These are phyloP conservation scores for Noccaea bulbosa DNA, from an alignment of 345 rosid species.

Conservation along the genomic window DNA sequence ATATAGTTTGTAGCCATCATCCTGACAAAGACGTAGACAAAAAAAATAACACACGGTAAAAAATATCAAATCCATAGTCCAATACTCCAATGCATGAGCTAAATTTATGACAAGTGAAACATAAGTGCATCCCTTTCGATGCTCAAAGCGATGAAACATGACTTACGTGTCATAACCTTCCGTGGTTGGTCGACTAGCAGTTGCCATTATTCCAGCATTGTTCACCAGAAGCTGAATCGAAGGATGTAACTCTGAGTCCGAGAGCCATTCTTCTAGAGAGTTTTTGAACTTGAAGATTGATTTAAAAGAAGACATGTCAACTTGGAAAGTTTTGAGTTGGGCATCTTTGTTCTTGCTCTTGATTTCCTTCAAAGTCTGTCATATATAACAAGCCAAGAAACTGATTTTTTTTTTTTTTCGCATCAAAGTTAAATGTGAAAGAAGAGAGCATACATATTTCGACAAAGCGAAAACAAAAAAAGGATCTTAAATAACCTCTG, in stretches of 20 bases:
- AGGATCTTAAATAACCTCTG: slow-evolving; percentile 48
- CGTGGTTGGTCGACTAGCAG: slow-evolving; percentile 54
- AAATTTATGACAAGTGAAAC: neutral
- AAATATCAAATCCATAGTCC: neutral
- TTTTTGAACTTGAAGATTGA: slow-evolving; percentile 66
- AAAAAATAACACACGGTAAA: neutral
- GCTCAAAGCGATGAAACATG: slow-evolving; percentile 26
- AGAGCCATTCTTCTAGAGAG: slow-evolving; percentile 76
- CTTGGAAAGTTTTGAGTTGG: slow-evolving; percentile 62
- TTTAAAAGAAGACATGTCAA: slow-evolving; percentile 64
- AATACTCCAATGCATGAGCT: neutral
- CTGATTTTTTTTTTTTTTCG: neutral
- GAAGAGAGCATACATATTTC: neutral
- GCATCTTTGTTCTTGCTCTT: slow-evolving; percentile 54
- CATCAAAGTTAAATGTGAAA: neutral
- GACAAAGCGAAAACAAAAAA: neutral
- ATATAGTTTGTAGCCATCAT: slow-evolving; percentile 83
- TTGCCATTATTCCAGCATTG: slow-evolving; percentile 92
- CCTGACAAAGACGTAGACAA: slow-evolving; percentile 47
- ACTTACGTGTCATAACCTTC: slow-evolving; percentile 77
- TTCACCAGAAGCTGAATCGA: slow-evolving; percentile 87
- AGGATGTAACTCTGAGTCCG: slow-evolving; percentile 63
- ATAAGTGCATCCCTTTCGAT: neutral
- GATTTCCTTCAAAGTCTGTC: slow-evolving; percentile 61
- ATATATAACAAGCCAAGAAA: slow-evolving; percentile 17